Percentiles rank a stretch among this genome's conserved stretches.
These are phyloP conservation scores for Jaenimonas drosophilae DNA, from an alignment of 208 protist genomes.

Conservation along the genomic window DNA sequence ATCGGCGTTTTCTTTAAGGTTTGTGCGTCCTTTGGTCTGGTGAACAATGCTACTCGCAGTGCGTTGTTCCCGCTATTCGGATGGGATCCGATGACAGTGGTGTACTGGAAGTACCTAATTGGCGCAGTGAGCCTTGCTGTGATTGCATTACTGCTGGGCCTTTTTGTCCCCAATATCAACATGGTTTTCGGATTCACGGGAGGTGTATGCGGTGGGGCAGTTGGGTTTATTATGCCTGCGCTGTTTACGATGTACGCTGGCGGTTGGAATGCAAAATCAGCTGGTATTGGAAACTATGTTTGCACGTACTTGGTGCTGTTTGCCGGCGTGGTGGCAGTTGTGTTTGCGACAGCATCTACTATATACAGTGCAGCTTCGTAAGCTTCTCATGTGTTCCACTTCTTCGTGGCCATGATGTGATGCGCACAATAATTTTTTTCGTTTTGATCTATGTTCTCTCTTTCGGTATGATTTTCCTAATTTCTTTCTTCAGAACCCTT, in stretches of 20 bases:
- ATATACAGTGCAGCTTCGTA: slow-evolving; percentile 17
- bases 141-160: slow-evolving; percentile 26
- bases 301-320: slow-evolving; percentile 31
- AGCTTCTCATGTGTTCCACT: too few species aligned
- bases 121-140: slow-evolving; percentile 8
- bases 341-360: slow-evolving; percentile 37
- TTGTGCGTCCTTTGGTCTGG: slow-evolving; percentile 11
- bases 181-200: slow-evolving; percentile 60
- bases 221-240: slow-evolving; percentile 69
- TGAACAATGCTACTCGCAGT: slow-evolving; percentile 22
- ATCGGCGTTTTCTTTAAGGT: slow-evolving; percentile 15
- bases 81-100: slow-evolving; percentile 15
- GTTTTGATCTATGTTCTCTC: too few species aligned
- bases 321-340: slow-evolving; percentile 37
- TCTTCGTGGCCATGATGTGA: too few species aligned
- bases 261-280: slow-evolving; percentile 18
- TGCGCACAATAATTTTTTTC: too few species aligned
- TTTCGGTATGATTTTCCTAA: too few species aligned
- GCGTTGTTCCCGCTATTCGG: slow-evolving; percentile 24
- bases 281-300: slow-evolving; percentile 33
- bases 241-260: slow-evolving; percentile 47
- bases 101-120: slow-evolving; percentile 30
- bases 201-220: slow-evolving; percentile 26
- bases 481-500: too few species aligned
- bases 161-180: slow-evolving; percentile 58